These are phyloP conservation scores for Blastomyces parvus DNA, from an alignment of 2,329 filamentous ascomycete genomes.

Conservation along the genomic window DNA sequence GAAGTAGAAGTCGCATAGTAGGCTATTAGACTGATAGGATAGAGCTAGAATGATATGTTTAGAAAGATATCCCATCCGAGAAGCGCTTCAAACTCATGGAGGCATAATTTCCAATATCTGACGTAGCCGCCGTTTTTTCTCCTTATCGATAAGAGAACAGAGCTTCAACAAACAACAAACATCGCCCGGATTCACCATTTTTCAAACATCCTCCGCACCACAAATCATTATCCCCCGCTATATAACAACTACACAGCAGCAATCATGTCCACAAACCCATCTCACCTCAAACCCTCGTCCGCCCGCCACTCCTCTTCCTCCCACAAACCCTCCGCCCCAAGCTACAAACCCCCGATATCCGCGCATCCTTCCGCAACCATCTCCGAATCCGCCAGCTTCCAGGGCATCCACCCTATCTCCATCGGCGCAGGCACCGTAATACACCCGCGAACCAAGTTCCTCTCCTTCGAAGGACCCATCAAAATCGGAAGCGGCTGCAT, in stretches of 20 bases:
- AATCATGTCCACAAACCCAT: constrained; percentile 9
- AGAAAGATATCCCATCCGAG: background rate
- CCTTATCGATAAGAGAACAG: constrained; percentile 1
- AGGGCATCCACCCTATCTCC: constrained; percentile 66
- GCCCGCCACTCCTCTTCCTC: constrained; percentile 17
- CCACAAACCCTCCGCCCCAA: constrained; percentile 18
- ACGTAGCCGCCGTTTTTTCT: background rate
- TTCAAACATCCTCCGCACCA: background rate
- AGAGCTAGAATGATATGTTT: constrained; percentile 12
- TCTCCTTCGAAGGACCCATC: constrained; percentile 68
- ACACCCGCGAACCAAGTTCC: constrained; percentile 75
- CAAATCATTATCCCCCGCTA: background rate
- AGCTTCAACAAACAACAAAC: too few relatives aligned
- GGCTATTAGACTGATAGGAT: constrained; percentile 8
- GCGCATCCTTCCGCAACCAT: constrained; percentile 31
- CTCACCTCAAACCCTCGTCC: constrained; percentile 21
- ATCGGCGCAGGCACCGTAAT: constrained; percentile 69
- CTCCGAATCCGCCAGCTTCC: constrained; percentile 32
- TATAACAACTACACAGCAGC: constrained; percentile 22
- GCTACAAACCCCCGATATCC: constrained; percentile 27
- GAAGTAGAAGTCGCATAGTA: constrained; percentile 13
- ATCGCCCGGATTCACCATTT: background rate
- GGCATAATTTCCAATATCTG: too few relatives aligned
- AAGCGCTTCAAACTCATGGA: too few relatives aligned
- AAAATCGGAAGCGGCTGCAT: constrained; percentile 73